Evolutionary conservation across 129 eudicot species (phyloP).

Genomic region (Heracleum sosnowskyi): DNA sequence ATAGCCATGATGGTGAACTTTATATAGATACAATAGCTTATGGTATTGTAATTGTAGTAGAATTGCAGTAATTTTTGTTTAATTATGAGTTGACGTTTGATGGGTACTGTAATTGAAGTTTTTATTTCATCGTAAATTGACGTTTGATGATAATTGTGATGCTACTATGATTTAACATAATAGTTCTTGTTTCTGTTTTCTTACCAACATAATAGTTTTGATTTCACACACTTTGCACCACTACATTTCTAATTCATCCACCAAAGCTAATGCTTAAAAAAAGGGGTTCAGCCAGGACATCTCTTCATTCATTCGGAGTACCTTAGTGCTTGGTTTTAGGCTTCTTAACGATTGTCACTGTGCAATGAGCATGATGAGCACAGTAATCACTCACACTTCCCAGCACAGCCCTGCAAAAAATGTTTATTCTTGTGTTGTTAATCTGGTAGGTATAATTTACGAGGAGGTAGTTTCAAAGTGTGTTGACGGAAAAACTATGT

Average conservation of each 20-base stretch:
- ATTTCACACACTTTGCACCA: background rate
- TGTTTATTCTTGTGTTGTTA: background rate
- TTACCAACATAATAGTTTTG: background rate
- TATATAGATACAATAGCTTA: no score
- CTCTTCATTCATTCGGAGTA: constrained; percentile 3
- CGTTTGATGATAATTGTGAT: no score
- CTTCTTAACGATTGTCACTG: constrained; percentile 87
- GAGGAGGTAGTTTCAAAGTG: background rate
- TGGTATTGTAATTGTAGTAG: no score
- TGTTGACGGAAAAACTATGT: background rate
- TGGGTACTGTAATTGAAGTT: no score
- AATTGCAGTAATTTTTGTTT: no score
- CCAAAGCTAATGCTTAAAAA: background rate
- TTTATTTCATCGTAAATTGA: no score
- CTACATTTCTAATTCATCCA: background rate
- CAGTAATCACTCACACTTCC: constrained; percentile 91
- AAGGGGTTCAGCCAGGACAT: background rate
- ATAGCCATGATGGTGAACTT: no score
- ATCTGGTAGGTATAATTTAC: background rate
- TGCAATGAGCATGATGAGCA: constrained; percentile 90
- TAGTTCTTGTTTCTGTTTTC: no score
- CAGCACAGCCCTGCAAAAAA: constrained; percentile 70
- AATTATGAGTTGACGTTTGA: no score
- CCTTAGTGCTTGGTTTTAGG: constrained; percentile 60
- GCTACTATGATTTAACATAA: no score